Evolutionary conservation across 352 stramenopile genomes (phyloP), one percentile per base, ranked within the genome.

Genomic region (Phytophthora colocasiae): DNA sequence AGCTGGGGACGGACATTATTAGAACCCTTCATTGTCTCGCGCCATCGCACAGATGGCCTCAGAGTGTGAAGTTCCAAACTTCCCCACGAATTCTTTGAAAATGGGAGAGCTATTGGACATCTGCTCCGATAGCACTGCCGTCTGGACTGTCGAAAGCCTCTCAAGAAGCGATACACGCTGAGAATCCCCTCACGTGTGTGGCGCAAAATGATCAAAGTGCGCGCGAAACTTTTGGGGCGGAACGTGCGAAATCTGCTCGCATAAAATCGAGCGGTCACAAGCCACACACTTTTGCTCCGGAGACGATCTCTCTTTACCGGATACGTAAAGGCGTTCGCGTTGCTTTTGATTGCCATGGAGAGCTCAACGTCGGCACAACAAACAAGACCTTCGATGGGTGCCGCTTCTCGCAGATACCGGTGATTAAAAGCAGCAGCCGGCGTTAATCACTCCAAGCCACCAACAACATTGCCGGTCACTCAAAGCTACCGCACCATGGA

Each of bases 311-410:
- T 36, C 43, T 14, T 24, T 31, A 31, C 63, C 62, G 50, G 57
- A 55, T 26, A 67, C 40, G 63, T 71, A 67, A 63, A 71, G 39
- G 63, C 50, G 63, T 43, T 66, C 38, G 26, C 8, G 34, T 11
- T 53, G 39, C 17, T 29, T 53, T 55, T 68, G 63, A 58, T 41
- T 71, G 63, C 63, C 56, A 66, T 66, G 49, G 63, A 56, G 56
- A 63, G 49, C 36, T 54, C 50, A 15, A 58, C 63, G 63, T 67
- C 22, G 45, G 44, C 22, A 71, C 57, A 38, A 67, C 63, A 39
- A 9, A 22, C 26, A 17, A 38, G 5, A 39, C 26, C 57, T 41
- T 50, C 29, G 24, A 17, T 9, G 43, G 46, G 32, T 41, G 55
- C 44, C 9, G 26, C n/a, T 32, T 63, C 36, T 66, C 58, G 62